Evolutionary conservation across 805 yeast species (phyloP).

Genomic region (Torulaspora maleeae): DNA sequence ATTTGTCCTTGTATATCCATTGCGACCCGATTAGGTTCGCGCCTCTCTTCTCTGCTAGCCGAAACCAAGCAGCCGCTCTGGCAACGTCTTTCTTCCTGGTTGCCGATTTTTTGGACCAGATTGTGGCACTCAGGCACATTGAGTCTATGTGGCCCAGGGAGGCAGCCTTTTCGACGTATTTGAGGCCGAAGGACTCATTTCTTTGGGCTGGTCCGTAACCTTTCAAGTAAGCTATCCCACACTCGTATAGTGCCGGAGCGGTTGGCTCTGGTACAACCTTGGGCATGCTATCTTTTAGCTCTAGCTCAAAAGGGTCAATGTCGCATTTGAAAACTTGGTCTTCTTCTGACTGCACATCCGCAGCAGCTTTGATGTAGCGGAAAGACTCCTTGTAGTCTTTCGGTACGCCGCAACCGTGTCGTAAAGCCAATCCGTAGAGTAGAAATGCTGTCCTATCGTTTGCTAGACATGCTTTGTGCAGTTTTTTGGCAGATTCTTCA

Average conservation of each 20-base stretch:
- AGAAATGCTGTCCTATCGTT: constrained; percentile 65
- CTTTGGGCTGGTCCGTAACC: constrained; percentile 48
- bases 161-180: constrained; percentile 59
- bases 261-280: constrained; percentile 41
- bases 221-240: constrained; percentile 52
- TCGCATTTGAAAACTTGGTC: constrained; percentile 20
- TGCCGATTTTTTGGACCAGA: constrained; percentile 57
- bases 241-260: constrained; percentile 53
- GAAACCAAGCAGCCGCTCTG: constrained; percentile 66
- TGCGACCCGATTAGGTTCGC: constrained; percentile 59
- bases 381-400: constrained; percentile 51
- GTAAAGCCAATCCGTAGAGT: constrained; percentile 60
- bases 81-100: constrained; percentile 52
- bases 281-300: constrained; percentile 29
- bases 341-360: constrained; percentile 33
- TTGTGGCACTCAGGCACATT: constrained; percentile 60
- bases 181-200: constrained; percentile 55
- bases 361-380: constrained; percentile 56
- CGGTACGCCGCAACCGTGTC: constrained; percentile 65
- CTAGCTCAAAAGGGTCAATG: constrained; percentile 37
- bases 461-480: constrained; percentile 58
- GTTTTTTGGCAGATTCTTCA: constrained; percentile 63
- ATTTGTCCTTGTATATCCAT: constrained; percentile 73
- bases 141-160: constrained; percentile 64
- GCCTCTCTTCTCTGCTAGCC: constrained; percentile 61